Conservation (phyloP, 305 asterid genomes). For the Rubia tinctorum region DNA sequence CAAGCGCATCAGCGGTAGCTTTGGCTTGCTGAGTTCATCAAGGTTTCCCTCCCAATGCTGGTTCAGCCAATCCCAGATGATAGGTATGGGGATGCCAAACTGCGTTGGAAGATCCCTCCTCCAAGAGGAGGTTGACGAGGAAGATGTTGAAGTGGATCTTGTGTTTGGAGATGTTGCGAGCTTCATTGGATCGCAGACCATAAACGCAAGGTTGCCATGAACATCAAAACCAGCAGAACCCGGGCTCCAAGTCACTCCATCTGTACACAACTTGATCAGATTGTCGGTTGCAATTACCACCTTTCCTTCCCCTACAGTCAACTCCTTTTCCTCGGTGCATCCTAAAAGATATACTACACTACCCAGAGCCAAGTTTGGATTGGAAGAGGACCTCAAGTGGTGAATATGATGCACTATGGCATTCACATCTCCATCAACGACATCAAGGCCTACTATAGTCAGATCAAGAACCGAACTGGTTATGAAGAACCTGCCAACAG, state of each 20-base stretch:
- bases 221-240: slow-evolving; percentile 96
- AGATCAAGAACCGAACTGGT: slow-evolving; percentile 95
- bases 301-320: slow-evolving; percentile 91
- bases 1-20: slow-evolving; percentile 71
- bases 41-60: slow-evolving; percentile 99
- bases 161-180: slow-evolving; percentile 88
- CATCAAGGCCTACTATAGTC: slow-evolving; percentile 92
- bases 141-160: slow-evolving; percentile 67
- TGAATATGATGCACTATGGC: slow-evolving; percentile 56
- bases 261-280: slow-evolving; percentile 84
- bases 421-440: slow-evolving; percentile 73
- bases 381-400: slow-evolving; percentile 68
- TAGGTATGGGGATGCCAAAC: slow-evolving; percentile 90
- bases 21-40: slow-evolving; percentile 91
- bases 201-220: slow-evolving; percentile 94
- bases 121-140: slow-evolving; percentile 81
- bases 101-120: slow-evolving; percentile 72
- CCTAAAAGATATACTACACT: slow-evolving; percentile 75
- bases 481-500: slow-evolving; percentile 74
- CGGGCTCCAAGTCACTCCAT: slow-evolving; percentile 85
- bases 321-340: slow-evolving; percentile 61
- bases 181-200: slow-evolving; percentile 99
- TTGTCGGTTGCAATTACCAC: slow-evolving; percentile 95
- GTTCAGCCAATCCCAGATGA: slow-evolving; percentile 90
- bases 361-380: slow-evolving; percentile 81